Evolutionary conservation across 2,329 filamentous ascomycete genomes (phyloP).

Genomic region (Immersiporthe knoxdaviesiana): DNA sequence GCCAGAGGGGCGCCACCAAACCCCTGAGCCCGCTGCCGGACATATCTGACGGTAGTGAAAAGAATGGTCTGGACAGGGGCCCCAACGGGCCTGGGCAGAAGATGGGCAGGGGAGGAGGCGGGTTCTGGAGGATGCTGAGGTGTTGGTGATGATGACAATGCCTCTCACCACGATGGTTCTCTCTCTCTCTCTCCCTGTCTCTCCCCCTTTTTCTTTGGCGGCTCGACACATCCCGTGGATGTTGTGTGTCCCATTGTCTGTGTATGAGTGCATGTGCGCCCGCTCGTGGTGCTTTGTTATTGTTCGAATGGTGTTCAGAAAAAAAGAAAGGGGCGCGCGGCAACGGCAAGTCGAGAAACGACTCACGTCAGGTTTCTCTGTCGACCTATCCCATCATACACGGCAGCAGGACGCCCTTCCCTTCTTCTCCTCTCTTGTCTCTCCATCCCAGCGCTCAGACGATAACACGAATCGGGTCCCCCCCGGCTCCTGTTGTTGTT

Average conservation of each 20-base stretch:
- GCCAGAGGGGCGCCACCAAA: conserved; percentile 60
- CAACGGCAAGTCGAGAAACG: neutral
- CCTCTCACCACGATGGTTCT: neutral
- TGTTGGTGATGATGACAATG: conserved; percentile 50
- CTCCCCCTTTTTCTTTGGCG: neutral
- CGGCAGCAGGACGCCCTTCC: neutral
- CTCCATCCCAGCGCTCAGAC: neutral
- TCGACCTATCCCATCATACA: neutral
- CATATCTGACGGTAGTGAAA: conserved; percentile 44
- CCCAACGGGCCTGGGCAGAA: conserved; percentile 49
- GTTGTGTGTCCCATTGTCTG: neutral
- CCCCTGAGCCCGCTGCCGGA: conserved; percentile 58
- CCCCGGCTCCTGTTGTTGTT: no score
- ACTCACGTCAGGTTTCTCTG: neutral
- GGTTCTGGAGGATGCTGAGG: conserved; percentile 60
- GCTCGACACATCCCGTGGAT: neutral
- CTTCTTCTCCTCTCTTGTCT: no score
- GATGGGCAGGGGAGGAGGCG: conserved; percentile 46
- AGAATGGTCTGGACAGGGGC: conserved; percentile 35
- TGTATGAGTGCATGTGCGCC: neutral
- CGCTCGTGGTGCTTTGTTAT: neutral
- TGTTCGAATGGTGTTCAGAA: neutral
- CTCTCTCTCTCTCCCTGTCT: neutral
- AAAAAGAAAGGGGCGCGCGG: no score
- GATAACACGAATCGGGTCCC: neutral